phyloP scores from a whole-genome alignment of 2,329 filamentous ascomycete species.

The Pseudogymnoascus destructans region DNA sequence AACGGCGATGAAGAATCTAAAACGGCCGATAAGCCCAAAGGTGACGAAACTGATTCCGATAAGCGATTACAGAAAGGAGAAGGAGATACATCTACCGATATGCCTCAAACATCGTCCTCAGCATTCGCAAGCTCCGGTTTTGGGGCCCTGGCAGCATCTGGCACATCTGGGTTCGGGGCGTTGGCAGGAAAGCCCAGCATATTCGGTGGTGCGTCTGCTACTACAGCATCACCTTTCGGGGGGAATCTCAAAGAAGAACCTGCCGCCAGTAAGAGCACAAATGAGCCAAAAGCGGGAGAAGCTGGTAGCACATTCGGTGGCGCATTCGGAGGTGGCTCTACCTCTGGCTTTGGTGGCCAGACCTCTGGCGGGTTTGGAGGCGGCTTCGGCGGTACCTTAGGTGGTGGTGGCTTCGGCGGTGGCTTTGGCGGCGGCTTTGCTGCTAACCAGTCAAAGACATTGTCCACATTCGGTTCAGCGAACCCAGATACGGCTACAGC shows the following conservation, averaged over 20 bases:
- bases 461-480: slow-evolving; percentile 23
- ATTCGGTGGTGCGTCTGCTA: slow-evolving; percentile 34
- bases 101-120: slow-evolving; percentile 38
- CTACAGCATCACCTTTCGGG: neutral
- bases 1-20: slow-evolving; percentile 1
- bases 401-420: slow-evolving; percentile 30
- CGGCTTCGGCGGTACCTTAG: slow-evolving; percentile 31
- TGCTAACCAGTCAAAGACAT: slow-evolving; percentile 10
- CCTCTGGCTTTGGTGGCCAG: slow-evolving; percentile 22
- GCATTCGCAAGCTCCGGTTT: slow-evolving; percentile 59
- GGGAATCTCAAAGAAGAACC: neutral
- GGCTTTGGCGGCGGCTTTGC: slow-evolving; percentile 29
- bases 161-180: slow-evolving; percentile 50
- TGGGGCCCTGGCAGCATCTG: slow-evolving; percentile 48
- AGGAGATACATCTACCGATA: slow-evolving; percentile 19
- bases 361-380: slow-evolving; percentile 37
- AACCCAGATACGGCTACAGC: slow-evolving; percentile 27
- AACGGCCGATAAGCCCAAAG: neutral
- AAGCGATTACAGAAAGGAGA: slow-evolving; percentile 13
- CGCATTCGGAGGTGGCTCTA: slow-evolving; percentile 19
- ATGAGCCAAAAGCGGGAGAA: neutral
- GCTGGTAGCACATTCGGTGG: slow-evolving; percentile 24
- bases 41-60: neutral
- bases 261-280: slow-evolving; percentile 19
- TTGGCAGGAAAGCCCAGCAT: slow-evolving; percentile 36